These are phyloP conservation scores for Taphrina flavorubra DNA, from an alignment of 1,139 yeast genomes.

Conservation along the genomic window DNA sequence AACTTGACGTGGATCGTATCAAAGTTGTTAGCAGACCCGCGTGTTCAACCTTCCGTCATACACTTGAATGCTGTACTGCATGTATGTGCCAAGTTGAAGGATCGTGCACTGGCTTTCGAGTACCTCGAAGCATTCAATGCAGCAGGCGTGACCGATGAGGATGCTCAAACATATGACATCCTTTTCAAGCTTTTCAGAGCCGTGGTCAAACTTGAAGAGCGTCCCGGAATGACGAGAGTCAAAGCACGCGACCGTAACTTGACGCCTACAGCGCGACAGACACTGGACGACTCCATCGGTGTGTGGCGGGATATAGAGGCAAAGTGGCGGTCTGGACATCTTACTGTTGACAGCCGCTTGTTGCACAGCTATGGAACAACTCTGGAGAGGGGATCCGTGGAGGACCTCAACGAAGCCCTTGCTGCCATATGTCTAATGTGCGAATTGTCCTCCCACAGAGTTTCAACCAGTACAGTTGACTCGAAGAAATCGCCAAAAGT, in stretches of 20 bases:
- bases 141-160: constrained; percentile 15
- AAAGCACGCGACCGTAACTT: neutral
- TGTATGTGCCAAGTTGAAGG: constrained; percentile 12
- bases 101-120: constrained; percentile 13
- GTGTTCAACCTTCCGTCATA: constrained; percentile 17
- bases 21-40: constrained; percentile 8
- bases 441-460: neutral
- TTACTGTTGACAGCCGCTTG: constrained; percentile 19
- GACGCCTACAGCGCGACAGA: neutral
- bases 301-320: constrained; percentile 31
- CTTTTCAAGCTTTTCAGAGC: constrained; percentile 20
- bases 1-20: constrained; percentile 6
- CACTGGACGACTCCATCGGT: constrained; percentile 10
- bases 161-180: constrained; percentile 16
- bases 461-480: neutral
- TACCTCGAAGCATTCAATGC: constrained; percentile 8
- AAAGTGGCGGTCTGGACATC: constrained; percentile 13
- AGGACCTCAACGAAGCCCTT: neutral
- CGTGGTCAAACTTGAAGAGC: neutral
- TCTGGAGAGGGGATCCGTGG: neutral
- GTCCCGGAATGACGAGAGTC: neutral
- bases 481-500: neutral
- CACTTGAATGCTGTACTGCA: constrained; percentile 35
- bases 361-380: constrained; percentile 11
- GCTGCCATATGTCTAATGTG: constrained; percentile 6